Percentiles rank a stretch among this genome's conserved stretches.
These are phyloP conservation scores for Coprinopsis sp. DNA, from an alignment of 768 basidiomycete genomes.

Conservation along the genomic window DNA sequence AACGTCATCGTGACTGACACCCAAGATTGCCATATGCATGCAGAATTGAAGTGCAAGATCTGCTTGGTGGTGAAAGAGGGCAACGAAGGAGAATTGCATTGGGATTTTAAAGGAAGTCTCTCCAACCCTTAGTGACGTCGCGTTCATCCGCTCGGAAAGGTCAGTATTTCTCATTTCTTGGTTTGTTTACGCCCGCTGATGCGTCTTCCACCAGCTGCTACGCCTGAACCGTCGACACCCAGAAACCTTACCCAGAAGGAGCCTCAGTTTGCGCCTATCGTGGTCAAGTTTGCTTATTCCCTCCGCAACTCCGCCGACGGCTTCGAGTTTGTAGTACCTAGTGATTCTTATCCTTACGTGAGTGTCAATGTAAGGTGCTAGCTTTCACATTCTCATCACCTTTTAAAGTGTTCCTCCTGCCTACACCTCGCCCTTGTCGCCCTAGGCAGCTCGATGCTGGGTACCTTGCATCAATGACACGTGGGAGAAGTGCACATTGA, in stretches of 20 bases:
- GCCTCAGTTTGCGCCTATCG: constrained; percentile 72
- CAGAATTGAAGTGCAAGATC: constrained; percentile 87
- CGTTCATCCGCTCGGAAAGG: constrained; percentile 54
- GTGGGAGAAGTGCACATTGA: constrained; percentile 98
- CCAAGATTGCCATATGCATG: constrained; percentile 81
- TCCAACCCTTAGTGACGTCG: constrained; percentile 52
- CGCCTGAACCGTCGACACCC: constrained; percentile 80
- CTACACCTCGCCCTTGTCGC: constrained; percentile 81
- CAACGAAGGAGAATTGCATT: constrained; percentile 94
- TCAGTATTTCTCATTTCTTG: constrained; percentile 26
- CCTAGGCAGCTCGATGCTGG: constrained; percentile 95
- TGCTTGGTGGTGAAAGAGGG: constrained; percentile 88
- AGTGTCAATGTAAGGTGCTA: constrained; percentile 28
- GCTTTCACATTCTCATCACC: constrained; percentile 12
- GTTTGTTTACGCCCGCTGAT: neutral
- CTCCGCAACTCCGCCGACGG: constrained; percentile 81
- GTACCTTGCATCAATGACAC: constrained; percentile 94
- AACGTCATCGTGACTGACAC: constrained; percentile 58
- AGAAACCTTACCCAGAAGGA: constrained; percentile 32
- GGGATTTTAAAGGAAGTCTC: constrained; percentile 72
- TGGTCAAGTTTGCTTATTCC: constrained; percentile 74
- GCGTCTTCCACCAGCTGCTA: constrained; percentile 47
- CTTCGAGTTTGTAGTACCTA: constrained; percentile 77
- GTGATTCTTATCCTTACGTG: constrained; percentile 81
- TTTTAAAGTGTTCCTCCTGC: constrained; percentile 86